phyloP scores from a whole-genome alignment of 2,329 filamentous ascomycete genomes.

The Pseudogymnoascus destructans region DNA sequence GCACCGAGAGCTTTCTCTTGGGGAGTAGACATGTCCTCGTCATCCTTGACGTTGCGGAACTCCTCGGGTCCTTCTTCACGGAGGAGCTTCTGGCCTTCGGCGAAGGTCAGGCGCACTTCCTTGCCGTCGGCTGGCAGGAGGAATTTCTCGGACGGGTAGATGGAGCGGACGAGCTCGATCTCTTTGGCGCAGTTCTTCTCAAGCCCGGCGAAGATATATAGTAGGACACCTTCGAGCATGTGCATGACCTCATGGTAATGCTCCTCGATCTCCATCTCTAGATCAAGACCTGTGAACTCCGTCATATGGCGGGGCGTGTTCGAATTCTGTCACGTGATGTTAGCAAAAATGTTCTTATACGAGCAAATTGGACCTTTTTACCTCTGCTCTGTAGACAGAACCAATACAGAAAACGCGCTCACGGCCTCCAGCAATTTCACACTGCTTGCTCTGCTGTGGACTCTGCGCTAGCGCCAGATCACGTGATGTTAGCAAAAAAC shows the following conservation, averaged over 20 bases:
- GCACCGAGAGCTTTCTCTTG: conserved; percentile 83
- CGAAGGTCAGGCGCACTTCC: conserved; percentile 64
- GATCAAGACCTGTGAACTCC: conserved; percentile 78
- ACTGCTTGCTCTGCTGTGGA: conserved; percentile 80
- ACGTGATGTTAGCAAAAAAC: too few relatives aligned
- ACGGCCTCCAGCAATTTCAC: conserved; percentile 66
- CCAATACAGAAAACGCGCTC: conserved; percentile 69
- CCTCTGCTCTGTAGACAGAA: conserved; percentile 46
- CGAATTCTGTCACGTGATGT: conserved; percentile 19
- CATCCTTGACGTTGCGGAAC: conserved; percentile 54
- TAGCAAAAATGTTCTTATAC: too few relatives aligned
- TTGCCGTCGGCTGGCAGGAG: conserved; percentile 62
- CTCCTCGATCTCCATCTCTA: conserved; percentile 79
- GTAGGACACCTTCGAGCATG: conserved; percentile 59
- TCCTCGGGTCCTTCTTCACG: conserved; percentile 59
- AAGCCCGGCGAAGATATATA: conserved; percentile 69
- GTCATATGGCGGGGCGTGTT: conserved; percentile 80
- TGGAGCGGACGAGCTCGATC: conserved; percentile 56
- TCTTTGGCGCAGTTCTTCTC: conserved; percentile 49
- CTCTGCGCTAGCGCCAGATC: conserved; percentile 45
- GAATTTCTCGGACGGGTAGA: conserved; percentile 68
- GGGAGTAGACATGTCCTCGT: conserved; percentile 68
- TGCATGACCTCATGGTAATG: conserved; percentile 63
- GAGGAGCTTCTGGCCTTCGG: conserved; percentile 64
- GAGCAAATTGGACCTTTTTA: too few relatives aligned